These are phyloP conservation scores for Sarocladiaceae sp. DNA, from an alignment of 2,329 filamentous ascomycete genomes.

Conservation along the genomic window DNA sequence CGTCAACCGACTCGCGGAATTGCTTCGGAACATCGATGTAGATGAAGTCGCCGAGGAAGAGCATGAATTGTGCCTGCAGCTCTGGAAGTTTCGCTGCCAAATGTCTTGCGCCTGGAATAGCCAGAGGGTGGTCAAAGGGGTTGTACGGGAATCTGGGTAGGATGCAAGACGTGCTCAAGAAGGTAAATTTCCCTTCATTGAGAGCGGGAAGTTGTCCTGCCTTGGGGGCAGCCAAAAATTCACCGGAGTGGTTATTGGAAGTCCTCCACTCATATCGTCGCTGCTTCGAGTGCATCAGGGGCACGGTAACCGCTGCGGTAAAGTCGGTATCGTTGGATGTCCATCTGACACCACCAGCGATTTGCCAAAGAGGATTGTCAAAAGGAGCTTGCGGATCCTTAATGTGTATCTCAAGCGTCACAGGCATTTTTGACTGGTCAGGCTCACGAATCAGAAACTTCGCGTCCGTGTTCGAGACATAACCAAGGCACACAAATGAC, in stretches of 20 bases:
- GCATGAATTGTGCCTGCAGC: slow-evolving; percentile 72
- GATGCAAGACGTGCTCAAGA: slow-evolving; percentile 89
- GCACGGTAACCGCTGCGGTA: slow-evolving; percentile 66
- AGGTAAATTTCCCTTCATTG: slow-evolving; percentile 72
- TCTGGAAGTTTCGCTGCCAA: slow-evolving; percentile 69
- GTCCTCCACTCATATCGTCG: slow-evolving; percentile 78
- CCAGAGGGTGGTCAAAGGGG: slow-evolving; percentile 74
- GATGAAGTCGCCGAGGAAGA: slow-evolving; percentile 85
- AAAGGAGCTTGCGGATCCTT: slow-evolving; percentile 46
- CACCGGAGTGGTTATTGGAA: slow-evolving; percentile 81
- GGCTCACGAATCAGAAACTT: slow-evolving; percentile 84
- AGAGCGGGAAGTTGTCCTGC: slow-evolving; percentile 58
- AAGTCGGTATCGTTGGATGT: slow-evolving; percentile 79
- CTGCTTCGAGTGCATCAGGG: slow-evolving; percentile 60
- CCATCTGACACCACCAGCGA: slow-evolving; percentile 58
- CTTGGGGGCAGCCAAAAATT: slow-evolving; percentile 73
- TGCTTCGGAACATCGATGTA: slow-evolving; percentile 84
- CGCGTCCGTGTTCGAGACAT: slow-evolving; percentile 76
- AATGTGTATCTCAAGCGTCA: slow-evolving; percentile 64
- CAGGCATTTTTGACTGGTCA: slow-evolving; percentile 66
- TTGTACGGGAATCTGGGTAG: slow-evolving; percentile 88
- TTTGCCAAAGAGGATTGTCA: slow-evolving; percentile 61
- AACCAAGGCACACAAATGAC: slow-evolving; percentile 82
- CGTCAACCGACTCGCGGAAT: slow-evolving; percentile 65
- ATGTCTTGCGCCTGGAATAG: slow-evolving; percentile 74